Conservation (phyloP, 2,329 filamentous ascomycete species). For the Aureobasidium sp. region DNA sequence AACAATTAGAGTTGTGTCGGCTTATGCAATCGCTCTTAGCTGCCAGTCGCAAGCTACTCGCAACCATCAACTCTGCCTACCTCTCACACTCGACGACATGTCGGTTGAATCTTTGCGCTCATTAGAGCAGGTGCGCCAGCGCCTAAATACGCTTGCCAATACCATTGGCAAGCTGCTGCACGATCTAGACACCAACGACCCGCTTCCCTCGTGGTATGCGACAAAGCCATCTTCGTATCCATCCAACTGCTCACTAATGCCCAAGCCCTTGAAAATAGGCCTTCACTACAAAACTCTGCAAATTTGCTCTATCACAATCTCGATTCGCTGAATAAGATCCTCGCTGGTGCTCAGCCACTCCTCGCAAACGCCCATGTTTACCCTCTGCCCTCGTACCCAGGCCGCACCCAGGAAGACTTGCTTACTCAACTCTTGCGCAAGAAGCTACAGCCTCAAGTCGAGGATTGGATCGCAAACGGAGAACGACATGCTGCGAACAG, state of each 20-base stretch:
- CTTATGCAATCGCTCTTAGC: background rate
- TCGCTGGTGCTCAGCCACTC: constrained; percentile 59
- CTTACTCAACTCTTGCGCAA: constrained; percentile 71
- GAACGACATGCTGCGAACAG: constrained; percentile 11
- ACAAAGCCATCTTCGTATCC: constrained; percentile 5
- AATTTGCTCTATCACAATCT: constrained; percentile 50
- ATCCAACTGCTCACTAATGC: constrained; percentile 8
- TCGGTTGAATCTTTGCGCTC: constrained; percentile 23
- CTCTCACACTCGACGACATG: background rate
- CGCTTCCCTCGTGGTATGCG: constrained; percentile 30
- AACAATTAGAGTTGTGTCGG: background rate
- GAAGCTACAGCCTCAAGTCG: constrained; percentile 72
- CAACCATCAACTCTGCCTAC: background rate
- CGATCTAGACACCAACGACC: constrained; percentile 26
- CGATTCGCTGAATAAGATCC: constrained; percentile 56
- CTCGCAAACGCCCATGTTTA: constrained; percentile 66
- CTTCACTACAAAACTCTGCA: constrained; percentile 26
- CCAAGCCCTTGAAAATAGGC: constrained; percentile 21
- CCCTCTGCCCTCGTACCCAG: constrained; percentile 66
- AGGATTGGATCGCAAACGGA: constrained; percentile 59
- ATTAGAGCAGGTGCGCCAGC: constrained; percentile 29
- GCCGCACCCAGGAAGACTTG: constrained; percentile 48
- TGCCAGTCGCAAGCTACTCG: too few relatives aligned
- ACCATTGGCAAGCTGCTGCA: constrained; percentile 22
- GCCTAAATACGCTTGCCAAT: constrained; percentile 25